Base-by-base conservation (phyloP, 768 basidiomycete species). In the Macrolepiota dolichaula region DNA sequence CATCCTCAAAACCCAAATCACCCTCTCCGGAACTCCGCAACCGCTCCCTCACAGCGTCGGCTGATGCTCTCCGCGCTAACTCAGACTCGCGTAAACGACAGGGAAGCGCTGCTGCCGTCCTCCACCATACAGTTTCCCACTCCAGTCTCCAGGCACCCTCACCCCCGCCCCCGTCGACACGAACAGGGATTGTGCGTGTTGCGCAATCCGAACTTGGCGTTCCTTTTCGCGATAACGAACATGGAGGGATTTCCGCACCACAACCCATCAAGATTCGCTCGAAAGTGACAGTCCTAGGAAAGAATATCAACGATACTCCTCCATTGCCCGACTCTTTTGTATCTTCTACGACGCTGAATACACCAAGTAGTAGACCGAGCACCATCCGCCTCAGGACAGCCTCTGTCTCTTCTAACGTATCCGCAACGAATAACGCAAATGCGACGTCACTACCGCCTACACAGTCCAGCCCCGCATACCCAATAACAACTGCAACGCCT, bases 281-380 rank as follows among this genome's bases (percentile, higher is more conserved):
- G 19, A 90, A 84, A 67, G 77, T 90, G 25, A 81, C 87, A 0
- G 71, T 74, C 38, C 63, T 85, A 47, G 81, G 77, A 22, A 84
- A 79, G 63, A 63, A 71, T 9, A 56, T 64, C 37, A 61, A 56
- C 27, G 70, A 69, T 13, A 62, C 65, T 4, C 55, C 66, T 25
- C 62, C 70, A 3, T 57, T 64, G 5, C 61, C 70, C 46, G 63
- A 69, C 11, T 38, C 62, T 46, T 64, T 64, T 35, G 63, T 70
- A 10, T 64, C 71, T 10, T 65, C 63, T 25, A 50, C 52, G 47
- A 60, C 64, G 22, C 54, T 58, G 25, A 42, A 44, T n/a, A n/a
- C 42, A 44, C 6, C 63, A 38, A 62, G 32, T 27, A 51, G 72
- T 27, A 51, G 72, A 63, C 64, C 70, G n/a, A 61, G 62, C 2